Evolutionary conservation across 345 rosid species (phyloP), one percentile per base, ranked within the genome.

Genomic region (Bretschneidera sinensis): DNA sequence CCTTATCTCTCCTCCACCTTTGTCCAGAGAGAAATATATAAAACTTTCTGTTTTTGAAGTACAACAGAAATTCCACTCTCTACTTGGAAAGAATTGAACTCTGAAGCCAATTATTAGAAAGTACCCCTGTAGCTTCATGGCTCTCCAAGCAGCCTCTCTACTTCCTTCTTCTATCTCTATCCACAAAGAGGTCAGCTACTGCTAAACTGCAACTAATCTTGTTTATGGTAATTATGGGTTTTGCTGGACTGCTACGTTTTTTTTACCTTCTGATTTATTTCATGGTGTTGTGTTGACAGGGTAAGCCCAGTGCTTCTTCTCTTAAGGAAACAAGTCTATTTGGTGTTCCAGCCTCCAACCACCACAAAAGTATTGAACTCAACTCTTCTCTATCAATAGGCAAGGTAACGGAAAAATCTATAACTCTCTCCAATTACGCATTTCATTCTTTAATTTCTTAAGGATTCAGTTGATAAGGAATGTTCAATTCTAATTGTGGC

Each of bases 101-200:
- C 39, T 23, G 23, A 20, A 63, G n/a, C n/a, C n/a, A n/a, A n/a
- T n/a, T n/a, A n/a, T n/a, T n/a, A n/a, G n/a, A n/a, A n/a, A n/a
- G n/a, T n/a, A n/a, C n/a, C n/a, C n/a, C n/a, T n/a, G n/a, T n/a
- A n/a, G 43, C 47, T 13, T 39, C 45, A 92, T 92, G 96, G 96
- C 92, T 70, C 85, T 87, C 21, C 91, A 76, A 57, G 79, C 97
- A 67, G 78, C 96, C 51, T 84, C 95, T 49, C 81, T 89, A 77
- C 78, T 81, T 70, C 83, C 89, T 56, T 82, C 89, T 31, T 63
- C 89, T 31, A 68, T 81, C 63, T 64, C 79, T 51, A 48, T 74
- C 43, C 78, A 78, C 48, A 86, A 80, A 78, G 96, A 87, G 92
- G 99, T 92, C 21, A 47, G 24, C 15, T 62, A 45, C 43, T 62